These are phyloP conservation scores for Epichloe amarillans DNA, from an alignment of 2,329 filamentous ascomycete genomes.

Conservation along the genomic window DNA sequence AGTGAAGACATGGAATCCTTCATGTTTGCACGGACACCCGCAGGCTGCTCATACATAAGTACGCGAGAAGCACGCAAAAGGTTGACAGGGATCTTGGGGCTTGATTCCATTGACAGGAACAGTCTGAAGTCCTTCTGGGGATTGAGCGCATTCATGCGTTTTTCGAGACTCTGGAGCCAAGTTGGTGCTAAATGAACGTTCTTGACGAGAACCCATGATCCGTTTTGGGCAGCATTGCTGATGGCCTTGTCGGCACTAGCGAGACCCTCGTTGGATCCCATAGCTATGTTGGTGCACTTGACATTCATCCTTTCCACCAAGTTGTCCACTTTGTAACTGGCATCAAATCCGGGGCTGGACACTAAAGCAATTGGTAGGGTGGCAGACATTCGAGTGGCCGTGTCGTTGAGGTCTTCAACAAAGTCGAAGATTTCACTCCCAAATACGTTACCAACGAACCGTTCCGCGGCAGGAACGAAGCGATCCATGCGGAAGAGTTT, in stretches of 20 bases:
- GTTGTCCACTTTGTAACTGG: slow-evolving; percentile 96
- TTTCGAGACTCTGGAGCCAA: slow-evolving; percentile 95
- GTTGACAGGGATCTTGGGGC: slow-evolving; percentile 93
- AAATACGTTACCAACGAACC: slow-evolving; percentile 80
- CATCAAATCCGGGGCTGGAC: slow-evolving; percentile 93
- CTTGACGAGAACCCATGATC: slow-evolving; percentile 95
- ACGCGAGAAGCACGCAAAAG: slow-evolving; percentile 84
- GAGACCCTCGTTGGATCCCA: slow-evolving; percentile 93
- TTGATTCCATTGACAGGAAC: slow-evolving; percentile 97
- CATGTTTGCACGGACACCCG: slow-evolving; percentile 94
- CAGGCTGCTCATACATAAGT: slow-evolving; percentile 95
- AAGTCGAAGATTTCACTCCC: slow-evolving; percentile 71
- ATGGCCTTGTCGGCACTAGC: slow-evolving; percentile 93
- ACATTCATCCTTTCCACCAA: slow-evolving; percentile 74
- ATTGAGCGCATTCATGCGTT: slow-evolving; percentile 89
- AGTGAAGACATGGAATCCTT: slow-evolving; percentile 87
- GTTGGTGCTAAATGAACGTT: slow-evolving; percentile 94
- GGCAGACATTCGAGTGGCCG: slow-evolving; percentile 71
- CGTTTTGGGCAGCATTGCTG: slow-evolving; percentile 77
- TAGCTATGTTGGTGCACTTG: slow-evolving; percentile 91
- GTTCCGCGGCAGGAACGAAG: slow-evolving; percentile 83
- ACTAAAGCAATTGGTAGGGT: slow-evolving; percentile 81
- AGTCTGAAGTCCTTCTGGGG: slow-evolving; percentile 86
- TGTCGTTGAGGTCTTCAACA: slow-evolving; percentile 72
- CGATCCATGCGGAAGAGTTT: slow-evolving; percentile 93